phyloP scores from a whole-genome alignment of 768 basidiomycete genomes.

The Daedaleopsis sinensis region DNA sequence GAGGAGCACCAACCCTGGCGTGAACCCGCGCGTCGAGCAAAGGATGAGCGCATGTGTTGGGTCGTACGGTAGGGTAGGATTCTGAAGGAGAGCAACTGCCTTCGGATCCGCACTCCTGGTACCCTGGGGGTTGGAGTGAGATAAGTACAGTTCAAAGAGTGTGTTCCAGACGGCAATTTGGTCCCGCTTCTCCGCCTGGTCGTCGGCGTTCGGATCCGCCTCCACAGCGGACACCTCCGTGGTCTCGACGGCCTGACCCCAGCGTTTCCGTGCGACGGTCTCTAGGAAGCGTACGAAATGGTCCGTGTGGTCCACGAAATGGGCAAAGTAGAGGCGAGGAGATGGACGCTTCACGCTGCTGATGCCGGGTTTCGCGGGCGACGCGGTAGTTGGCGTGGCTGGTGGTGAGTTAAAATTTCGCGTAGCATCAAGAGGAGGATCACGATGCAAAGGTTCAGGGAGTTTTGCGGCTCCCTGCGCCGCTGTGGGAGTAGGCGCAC shows the following conservation, averaged over 20 bases:
- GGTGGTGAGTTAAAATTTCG: conserved; percentile 33
- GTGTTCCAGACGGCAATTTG: conserved; percentile 95
- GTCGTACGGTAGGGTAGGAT: conserved; percentile 73
- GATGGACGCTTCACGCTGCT: conserved; percentile 62
- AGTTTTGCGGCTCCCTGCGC: conserved; percentile 2
- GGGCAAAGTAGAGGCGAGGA: conserved; percentile 87
- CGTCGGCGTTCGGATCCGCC: conserved; percentile 37
- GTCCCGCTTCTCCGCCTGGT: conserved; percentile 60
- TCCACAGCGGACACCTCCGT: conserved; percentile 18
- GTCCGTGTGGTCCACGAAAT: conserved; percentile 87
- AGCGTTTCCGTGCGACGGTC: conserved; percentile 76
- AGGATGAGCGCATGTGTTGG: conserved; percentile 92
- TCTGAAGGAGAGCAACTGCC: conserved; percentile 71
- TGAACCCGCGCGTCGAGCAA: conserved; percentile 84
- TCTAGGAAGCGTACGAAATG: conserved; percentile 90
- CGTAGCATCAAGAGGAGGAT: conserved; percentile 37
- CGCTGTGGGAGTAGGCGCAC: not conserved
- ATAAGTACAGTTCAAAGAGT: conserved; percentile 89
- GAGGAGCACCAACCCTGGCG: conserved; percentile 80
- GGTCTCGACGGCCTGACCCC: conserved; percentile 71
- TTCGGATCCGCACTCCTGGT: conserved; percentile 54
- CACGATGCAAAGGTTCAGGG: conserved; percentile 27
- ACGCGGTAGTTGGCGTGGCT: conserved; percentile 20
- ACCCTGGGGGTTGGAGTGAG: conserved; percentile 43
- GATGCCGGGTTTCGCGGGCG: conserved; percentile 26